Percentiles rank a stretch among this genome's conserved stretches.
Conservation (phyloP, 2,329 filamentous ascomycete genomes). For the Bipolaris victoriae region DNA sequence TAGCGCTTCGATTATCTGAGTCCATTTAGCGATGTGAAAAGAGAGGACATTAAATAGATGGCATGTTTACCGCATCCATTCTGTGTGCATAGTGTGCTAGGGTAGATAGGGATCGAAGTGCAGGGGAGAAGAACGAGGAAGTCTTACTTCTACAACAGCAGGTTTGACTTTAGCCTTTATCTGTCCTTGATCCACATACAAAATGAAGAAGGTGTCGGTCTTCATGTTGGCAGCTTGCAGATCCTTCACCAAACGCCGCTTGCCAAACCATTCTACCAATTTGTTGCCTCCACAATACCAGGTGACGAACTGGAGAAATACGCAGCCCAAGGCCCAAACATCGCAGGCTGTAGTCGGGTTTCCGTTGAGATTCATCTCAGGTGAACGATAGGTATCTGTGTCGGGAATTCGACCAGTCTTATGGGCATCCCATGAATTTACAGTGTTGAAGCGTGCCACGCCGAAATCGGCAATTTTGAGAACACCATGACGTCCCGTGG, state of each 20-base stretch:
- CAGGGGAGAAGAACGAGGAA: not conserved
- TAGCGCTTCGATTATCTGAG: not conserved
- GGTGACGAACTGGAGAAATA: conserved; percentile 37
- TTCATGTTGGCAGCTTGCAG: not conserved
- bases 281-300: conserved; percentile 28
- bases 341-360: conserved; percentile 42
- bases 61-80: not conserved
- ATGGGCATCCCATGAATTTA: conserved; percentile 2
- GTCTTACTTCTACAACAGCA: conserved; percentile 4
- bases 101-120: not conserved
- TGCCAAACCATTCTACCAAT: not conserved
- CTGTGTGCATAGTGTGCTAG: not conserved
- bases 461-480: conserved; percentile 47
- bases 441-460: conserved; percentile 8
- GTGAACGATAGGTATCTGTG: conserved; percentile 47
- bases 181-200: not conserved
- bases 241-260: not conserved
- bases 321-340: conserved; percentile 41
- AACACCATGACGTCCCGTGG: conserved; percentile 12
- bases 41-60: not conserved
- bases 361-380: conserved; percentile 41
- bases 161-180: not conserved
- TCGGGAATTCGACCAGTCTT: not conserved
- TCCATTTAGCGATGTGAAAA: not conserved
- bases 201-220: not conserved